phyloP scores from a whole-genome alignment of 345 rosid genomes.

The Sonneratia caseolaris region DNA sequence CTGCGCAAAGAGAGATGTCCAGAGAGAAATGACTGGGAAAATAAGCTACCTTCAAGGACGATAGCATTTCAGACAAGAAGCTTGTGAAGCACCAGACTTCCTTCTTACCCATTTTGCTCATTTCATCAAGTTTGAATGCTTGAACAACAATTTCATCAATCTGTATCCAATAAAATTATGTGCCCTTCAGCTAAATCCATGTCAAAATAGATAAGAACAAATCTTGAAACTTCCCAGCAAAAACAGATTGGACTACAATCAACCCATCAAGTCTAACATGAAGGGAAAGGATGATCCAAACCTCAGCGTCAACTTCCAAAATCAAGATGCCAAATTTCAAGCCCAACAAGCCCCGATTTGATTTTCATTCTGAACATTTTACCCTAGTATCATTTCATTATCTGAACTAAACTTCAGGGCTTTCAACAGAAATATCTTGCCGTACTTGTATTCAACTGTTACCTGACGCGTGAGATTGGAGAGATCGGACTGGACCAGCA shows the following conservation, averaged over 20 bases:
- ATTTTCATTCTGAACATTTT: neutral
- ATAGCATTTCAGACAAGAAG: slow-evolving; percentile 49
- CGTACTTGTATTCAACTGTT: neutral
- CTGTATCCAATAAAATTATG: slow-evolving; percentile 18
- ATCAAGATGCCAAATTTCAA: slow-evolving; percentile 1
- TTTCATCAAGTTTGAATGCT: slow-evolving; percentile 37
- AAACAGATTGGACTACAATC: neutral
- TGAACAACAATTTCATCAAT: slow-evolving; percentile 74
- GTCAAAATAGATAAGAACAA: neutral
- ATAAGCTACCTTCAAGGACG: slow-evolving; percentile 53
- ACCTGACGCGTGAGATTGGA: slow-evolving; percentile 60
- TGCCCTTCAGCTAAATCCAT: neutral
- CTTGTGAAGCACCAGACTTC: slow-evolving; percentile 52
- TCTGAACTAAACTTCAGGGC: neutral
- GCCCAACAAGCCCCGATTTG: neutral
- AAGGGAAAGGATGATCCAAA: neutral
- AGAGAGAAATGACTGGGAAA: neutral
- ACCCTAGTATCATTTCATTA: neutral
- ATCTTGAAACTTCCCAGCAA: neutral
- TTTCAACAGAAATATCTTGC: neutral
- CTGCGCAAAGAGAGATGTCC: neutral
- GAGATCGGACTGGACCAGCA: slow-evolving; percentile 58
- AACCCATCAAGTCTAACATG: neutral
- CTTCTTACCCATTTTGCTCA: slow-evolving; percentile 32
- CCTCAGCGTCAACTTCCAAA: neutral